Percentiles rank a stretch among this genome's conserved stretches.
Conservation (phyloP, 257 asterid species). For the Striga asiatica region DNA sequence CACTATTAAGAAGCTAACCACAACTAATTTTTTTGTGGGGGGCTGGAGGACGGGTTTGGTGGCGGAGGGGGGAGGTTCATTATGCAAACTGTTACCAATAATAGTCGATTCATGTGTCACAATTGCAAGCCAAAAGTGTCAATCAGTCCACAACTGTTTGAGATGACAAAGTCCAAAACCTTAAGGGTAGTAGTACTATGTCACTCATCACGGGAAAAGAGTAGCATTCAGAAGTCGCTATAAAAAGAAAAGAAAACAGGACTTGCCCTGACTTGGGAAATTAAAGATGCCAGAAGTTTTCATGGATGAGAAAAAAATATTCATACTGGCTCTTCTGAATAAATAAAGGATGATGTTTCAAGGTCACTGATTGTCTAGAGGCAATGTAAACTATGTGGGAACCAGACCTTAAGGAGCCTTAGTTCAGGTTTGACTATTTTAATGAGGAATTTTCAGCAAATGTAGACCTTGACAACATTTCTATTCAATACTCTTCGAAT, state of each 20-base stretch:
- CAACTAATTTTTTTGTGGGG: too few species aligned
- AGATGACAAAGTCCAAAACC: not conserved
- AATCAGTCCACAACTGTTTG: not conserved
- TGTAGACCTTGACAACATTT: not conserved
- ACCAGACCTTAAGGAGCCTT: not conserved
- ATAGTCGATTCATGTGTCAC: not conserved
- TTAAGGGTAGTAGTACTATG: not conserved
- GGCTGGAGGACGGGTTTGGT: too few species aligned
- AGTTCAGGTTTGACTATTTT: not conserved
- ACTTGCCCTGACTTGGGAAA: not conserved
- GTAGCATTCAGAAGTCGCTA: not conserved
- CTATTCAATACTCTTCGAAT: not conserved
- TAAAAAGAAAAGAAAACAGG: not conserved
- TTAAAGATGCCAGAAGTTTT: not conserved
- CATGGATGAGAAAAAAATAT: not conserved
- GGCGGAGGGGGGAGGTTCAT: not conserved
- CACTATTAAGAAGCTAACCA: slow-evolving; percentile 11
- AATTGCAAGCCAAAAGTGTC: not conserved
- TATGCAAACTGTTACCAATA: not conserved
- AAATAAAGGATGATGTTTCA: not conserved
- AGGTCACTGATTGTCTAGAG: too few species aligned
- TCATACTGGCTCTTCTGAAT: not conserved
- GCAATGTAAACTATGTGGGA: not conserved
- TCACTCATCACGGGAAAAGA: not conserved
- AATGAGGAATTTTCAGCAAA: not conserved